phyloP scores from a whole-genome alignment of 305 asterid species.

The Rubia tinctorum region DNA sequence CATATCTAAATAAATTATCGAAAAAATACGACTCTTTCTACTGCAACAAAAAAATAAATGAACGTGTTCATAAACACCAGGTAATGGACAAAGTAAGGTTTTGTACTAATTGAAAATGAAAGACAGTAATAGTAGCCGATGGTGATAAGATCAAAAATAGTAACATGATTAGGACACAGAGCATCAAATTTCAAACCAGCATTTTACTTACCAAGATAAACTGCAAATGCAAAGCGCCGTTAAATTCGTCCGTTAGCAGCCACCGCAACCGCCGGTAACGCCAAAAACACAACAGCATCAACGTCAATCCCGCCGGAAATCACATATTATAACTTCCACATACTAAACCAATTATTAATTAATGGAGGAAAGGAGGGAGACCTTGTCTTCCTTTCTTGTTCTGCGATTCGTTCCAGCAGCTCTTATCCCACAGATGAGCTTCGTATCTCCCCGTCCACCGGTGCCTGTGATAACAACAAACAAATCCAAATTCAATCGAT shows the following conservation, averaged over 20 bases:
- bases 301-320: conserved; percentile 14
- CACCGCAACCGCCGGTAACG: conserved; percentile 44
- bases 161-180: neutral
- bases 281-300: conserved; percentile 1
- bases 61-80: neutral
- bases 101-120: conserved; percentile 7
- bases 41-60: neutral
- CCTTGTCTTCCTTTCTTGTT: conserved; percentile 98
- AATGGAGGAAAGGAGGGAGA: conserved; percentile 15
- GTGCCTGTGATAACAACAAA: conserved; percentile 45
- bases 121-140: neutral
- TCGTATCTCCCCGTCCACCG: conserved; percentile 96
- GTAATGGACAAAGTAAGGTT: neutral
- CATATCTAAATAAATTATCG: neutral
- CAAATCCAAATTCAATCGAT: neutral
- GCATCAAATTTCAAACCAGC: neutral
- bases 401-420: conserved; percentile 92
- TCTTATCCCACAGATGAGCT: conserved; percentile 98
- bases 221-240: conserved; percentile 36
- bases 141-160: neutral
- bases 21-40: neutral
- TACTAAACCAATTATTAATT: neutral
- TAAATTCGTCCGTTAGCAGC: conserved; percentile 31
- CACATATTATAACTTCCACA: neutral
- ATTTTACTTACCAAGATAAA: conserved; percentile 66